Evolutionary conservation across 2,329 filamentous ascomycete species (phyloP).

Genomic region (Arthrinium puccinioides): DNA sequence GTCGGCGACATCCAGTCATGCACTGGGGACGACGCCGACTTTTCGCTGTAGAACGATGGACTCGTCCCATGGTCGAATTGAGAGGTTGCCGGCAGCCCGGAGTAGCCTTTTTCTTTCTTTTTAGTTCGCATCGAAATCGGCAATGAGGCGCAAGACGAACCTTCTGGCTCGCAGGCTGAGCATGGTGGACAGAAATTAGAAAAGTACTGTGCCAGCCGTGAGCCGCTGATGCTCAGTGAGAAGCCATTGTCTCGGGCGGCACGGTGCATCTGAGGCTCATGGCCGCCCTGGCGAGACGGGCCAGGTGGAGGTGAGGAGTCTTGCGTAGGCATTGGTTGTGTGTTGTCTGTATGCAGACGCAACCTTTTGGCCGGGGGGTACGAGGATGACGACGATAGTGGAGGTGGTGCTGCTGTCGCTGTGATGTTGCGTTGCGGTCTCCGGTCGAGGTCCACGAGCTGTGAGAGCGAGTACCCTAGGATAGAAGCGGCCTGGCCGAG

Average conservation of each 20-base stretch:
- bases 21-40: slow-evolving; percentile 12
- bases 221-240: slow-evolving; percentile 16
- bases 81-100: slow-evolving; percentile 15
- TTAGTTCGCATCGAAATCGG: slow-evolving; percentile 9
- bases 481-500: slow-evolving; percentile 25
- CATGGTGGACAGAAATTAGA: slow-evolving; percentile 28
- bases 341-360: slow-evolving; percentile 19
- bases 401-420: too few species aligned
- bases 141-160: slow-evolving; percentile 18
- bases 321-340: slow-evolving; percentile 15
- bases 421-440: slow-evolving; percentile 18
- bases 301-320: slow-evolving; percentile 15
- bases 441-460: slow-evolving; percentile 24
- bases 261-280: slow-evolving; percentile 9
- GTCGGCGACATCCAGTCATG: slow-evolving; percentile 17
- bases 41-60: slow-evolving; percentile 17
- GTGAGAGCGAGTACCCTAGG: slow-evolving; percentile 20
- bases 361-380: slow-evolving; percentile 15
- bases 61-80: slow-evolving; percentile 15
- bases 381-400: slow-evolving; percentile 25
- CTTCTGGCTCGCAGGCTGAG: slow-evolving; percentile 23
- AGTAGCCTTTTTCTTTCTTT: slow-evolving; percentile 18
- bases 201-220: slow-evolving; percentile 25
- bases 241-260: slow-evolving; percentile 8
- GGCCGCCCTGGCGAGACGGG: slow-evolving; percentile 9